Conservation (phyloP, 2,329 filamentous ascomycete species). For the Paracamarosporium sp. region DNA sequence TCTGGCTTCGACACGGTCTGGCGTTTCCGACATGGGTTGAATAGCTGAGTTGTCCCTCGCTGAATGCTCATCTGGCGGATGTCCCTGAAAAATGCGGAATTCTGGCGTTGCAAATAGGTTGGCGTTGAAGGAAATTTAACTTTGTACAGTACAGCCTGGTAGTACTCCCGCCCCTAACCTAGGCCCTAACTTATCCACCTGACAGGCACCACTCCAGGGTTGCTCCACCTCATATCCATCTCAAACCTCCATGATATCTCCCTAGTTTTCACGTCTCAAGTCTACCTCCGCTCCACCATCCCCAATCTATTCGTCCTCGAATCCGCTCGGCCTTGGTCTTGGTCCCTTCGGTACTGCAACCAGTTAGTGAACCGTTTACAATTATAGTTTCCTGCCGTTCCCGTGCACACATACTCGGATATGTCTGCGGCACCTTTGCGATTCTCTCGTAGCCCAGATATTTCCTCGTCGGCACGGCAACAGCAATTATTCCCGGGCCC, state of each 20-base stretch:
- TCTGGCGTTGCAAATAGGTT: not conserved
- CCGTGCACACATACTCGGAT: conserved; percentile 75
- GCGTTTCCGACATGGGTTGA: not conserved
- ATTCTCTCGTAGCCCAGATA: conserved; percentile 73
- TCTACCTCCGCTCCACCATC: not conserved
- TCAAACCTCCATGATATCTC: no score
- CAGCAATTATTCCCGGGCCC: conserved; percentile 74
- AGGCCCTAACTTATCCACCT: not conserved
- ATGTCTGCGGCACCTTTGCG: conserved; percentile 80
- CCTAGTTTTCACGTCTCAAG: not conserved
- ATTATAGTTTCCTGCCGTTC: not conserved
- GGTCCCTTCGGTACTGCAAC: conserved; percentile 55
- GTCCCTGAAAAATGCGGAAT: not conserved
- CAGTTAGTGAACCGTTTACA: conserved; percentile 14
- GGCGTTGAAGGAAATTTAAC: conserved; percentile 22
- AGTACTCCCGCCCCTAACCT: not conserved
- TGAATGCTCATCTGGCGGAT: not conserved
- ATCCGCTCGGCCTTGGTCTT: conserved; percentile 53
- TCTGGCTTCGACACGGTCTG: not conserved
- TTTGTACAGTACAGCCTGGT: conserved; percentile 31
- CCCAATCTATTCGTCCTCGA: conserved; percentile 49
- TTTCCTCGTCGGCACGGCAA: conserved; percentile 76
- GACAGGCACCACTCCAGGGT: no score
- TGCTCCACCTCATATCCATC: no score
- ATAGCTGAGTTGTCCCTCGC: not conserved